phyloP scores from a whole-genome alignment of 805 yeast genomes.

The Metschnikowia orientalis region DNA sequence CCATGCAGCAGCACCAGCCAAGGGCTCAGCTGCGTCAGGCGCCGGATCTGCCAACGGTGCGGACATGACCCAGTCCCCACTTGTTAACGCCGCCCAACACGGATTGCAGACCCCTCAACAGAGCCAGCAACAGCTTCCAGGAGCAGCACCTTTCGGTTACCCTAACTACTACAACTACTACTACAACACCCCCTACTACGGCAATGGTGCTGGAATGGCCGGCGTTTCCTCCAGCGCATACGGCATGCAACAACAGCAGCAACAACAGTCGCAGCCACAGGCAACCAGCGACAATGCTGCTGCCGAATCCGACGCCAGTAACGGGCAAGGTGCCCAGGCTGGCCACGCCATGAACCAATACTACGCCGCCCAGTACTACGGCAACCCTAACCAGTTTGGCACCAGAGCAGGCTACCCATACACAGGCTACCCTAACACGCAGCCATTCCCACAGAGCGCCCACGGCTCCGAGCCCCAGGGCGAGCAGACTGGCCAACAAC shows the following conservation, averaged over 20 bases:
- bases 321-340: conserved; percentile 13
- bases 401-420: conserved; percentile 22
- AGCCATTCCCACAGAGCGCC: conserved; percentile 17
- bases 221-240: conserved; percentile 14
- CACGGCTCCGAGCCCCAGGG: conserved; percentile 15
- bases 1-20: too few relatives aligned
- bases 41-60: conserved; percentile 21
- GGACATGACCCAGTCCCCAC: conserved; percentile 32
- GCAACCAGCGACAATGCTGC: conserved; percentile 11
- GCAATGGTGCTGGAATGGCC: conserved; percentile 28
- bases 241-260: conserved; percentile 20
- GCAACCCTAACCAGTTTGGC: conserved; percentile 19
- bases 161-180: conserved; percentile 40
- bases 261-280: conserved; percentile 20
- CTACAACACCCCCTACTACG: conserved; percentile 40
- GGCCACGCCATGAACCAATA: conserved; percentile 18
- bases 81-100: conserved; percentile 23
- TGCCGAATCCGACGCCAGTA: conserved; percentile 12
- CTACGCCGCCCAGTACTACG: conserved; percentile 18
- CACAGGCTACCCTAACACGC: conserved; percentile 19
- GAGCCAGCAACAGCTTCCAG: conserved; percentile 31
- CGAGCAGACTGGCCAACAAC: conserved; percentile 24
- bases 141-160: conserved; percentile 37
- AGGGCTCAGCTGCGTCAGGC: too few relatives aligned
- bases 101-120: conserved; percentile 27